Conservation (phyloP, 352 stramenopile species). For the Thalassiosira livingstoniorum region DNA sequence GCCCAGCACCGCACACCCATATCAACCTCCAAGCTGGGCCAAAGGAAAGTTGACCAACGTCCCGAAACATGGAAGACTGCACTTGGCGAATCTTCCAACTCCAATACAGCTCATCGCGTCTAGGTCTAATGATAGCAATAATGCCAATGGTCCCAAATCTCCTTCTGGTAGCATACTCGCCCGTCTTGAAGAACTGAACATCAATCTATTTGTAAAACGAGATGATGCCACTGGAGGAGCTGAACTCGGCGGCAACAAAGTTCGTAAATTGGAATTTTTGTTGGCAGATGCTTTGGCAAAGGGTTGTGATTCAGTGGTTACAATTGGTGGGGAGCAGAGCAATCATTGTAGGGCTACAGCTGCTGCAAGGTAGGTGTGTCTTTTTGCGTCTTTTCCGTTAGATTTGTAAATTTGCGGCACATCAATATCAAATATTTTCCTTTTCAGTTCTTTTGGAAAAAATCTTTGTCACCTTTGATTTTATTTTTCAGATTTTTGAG, state of each 20-base stretch:
- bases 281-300: conserved; percentile 90
- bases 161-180: conserved; percentile 14
- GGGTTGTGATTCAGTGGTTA: conserved; percentile 90
- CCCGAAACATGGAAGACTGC: conserved; percentile 64
- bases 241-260: conserved; percentile 94
- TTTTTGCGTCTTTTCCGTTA: neutral
- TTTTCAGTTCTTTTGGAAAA: too few relatives aligned
- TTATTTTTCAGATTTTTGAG: too few relatives aligned
- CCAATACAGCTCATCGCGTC: conserved; percentile 56
- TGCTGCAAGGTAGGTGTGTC: conserved; percentile 60
- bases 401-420: too few relatives aligned
- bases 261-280: conserved; percentile 95
- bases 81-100: conserved; percentile 78
- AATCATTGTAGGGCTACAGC: conserved; percentile 92
- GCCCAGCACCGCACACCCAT: conserved; percentile 40
- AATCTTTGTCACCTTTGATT: too few relatives aligned
- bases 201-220: conserved; percentile 74
- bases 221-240: conserved; percentile 86
- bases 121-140: neutral
- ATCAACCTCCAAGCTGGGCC: conserved; percentile 62
- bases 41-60: conserved; percentile 48
- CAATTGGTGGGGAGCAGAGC: conserved; percentile 92
- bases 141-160: neutral
- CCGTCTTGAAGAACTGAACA: conserved; percentile 49
- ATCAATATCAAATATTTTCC: too few relatives aligned